Conservation (phyloP, 2,329 filamentous ascomycete species). For the Pseudogymnoascus sp. region DNA sequence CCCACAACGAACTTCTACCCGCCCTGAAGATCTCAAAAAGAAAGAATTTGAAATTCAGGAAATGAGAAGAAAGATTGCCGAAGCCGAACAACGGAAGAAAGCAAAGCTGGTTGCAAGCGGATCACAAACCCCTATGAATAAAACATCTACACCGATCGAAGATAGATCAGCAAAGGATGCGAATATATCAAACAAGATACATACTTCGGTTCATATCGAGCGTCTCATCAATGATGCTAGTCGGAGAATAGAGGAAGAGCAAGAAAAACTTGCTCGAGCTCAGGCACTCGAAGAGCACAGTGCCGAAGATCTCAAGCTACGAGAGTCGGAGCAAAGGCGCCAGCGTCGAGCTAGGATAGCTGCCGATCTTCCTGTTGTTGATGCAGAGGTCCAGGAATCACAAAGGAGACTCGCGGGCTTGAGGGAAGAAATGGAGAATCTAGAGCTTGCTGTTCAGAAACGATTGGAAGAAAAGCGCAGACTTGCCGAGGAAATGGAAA, state of each 20-base stretch:
- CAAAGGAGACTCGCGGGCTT: conserved; percentile 23
- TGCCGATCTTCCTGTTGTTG: conserved; percentile 23
- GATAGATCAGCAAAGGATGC: neutral
- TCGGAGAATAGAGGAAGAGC: conserved; percentile 16
- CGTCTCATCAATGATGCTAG: conserved; percentile 18
- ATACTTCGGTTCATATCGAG: conserved; percentile 22
- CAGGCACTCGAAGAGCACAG: conserved; percentile 20
- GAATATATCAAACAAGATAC: conserved; percentile 17
- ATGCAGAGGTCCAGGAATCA: conserved; percentile 26
- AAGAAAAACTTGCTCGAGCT: conserved; percentile 22
- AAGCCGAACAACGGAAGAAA: conserved; percentile 25
- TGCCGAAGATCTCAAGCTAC: conserved; percentile 18
- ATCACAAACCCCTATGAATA: conserved; percentile 20
- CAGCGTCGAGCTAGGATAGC: conserved; percentile 26
- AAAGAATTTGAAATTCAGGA: conserved; percentile 53
- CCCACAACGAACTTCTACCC: conserved; percentile 14
- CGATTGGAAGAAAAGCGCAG: conserved; percentile 26
- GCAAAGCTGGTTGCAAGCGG: conserved; percentile 22
- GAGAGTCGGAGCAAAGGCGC: conserved; percentile 23
- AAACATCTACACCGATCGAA: conserved; percentile 13
- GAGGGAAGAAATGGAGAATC: conserved; percentile 24
- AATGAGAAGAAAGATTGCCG: conserved; percentile 38
- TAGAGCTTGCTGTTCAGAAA: conserved; percentile 25
- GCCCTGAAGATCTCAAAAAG: conserved; percentile 35
- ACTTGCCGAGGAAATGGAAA: conserved; percentile 28